phyloP scores from a whole-genome alignment of 2,329 filamentous ascomycete species.

The Mycocentrospora acerina region DNA sequence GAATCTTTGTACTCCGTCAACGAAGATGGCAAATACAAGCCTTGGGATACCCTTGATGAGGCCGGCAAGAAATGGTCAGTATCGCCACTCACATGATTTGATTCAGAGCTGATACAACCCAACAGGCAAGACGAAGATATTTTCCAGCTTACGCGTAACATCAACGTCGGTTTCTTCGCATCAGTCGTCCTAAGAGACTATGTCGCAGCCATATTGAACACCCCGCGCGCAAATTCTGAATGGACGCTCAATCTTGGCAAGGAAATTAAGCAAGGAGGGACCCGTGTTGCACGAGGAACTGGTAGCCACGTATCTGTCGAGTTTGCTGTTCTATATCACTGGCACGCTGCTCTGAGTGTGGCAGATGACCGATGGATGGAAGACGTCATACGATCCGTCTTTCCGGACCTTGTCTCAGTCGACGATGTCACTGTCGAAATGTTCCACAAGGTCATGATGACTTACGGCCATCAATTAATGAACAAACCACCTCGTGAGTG shows the following conservation, averaged over 20 bases:
- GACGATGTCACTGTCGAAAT: constrained; percentile 35
- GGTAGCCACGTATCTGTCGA: constrained; percentile 83
- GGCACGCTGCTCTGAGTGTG: constrained; percentile 75
- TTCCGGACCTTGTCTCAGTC: constrained; percentile 30
- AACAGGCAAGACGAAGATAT: constrained; percentile 30
- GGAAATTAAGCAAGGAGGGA: constrained; percentile 58
- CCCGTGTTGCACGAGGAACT: constrained; percentile 62
- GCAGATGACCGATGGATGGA: constrained; percentile 80
- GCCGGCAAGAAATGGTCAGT: constrained; percentile 41
- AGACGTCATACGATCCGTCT: constrained; percentile 42
- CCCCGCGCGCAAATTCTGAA: constrained; percentile 69
- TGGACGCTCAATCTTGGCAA: constrained; percentile 78
- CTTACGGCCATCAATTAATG: constrained; percentile 54
- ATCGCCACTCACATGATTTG: constrained; percentile 38
- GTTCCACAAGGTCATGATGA: constrained; percentile 42
- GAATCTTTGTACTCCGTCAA: constrained; percentile 78
- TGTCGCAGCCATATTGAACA: constrained; percentile 73
- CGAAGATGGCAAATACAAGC: constrained; percentile 72
- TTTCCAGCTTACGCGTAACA: constrained; percentile 60
- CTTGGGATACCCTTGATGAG: constrained; percentile 63
- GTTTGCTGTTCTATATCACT: constrained; percentile 84
- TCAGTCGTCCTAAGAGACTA: constrained; percentile 76
- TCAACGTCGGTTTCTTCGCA: constrained; percentile 54
- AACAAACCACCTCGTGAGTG: constrained; percentile 67
- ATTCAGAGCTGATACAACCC: constrained; percentile 42